These are phyloP conservation scores for Trichomonascaceae sp. DNA, from an alignment of 1,139 yeast genomes.

Conservation along the genomic window DNA sequence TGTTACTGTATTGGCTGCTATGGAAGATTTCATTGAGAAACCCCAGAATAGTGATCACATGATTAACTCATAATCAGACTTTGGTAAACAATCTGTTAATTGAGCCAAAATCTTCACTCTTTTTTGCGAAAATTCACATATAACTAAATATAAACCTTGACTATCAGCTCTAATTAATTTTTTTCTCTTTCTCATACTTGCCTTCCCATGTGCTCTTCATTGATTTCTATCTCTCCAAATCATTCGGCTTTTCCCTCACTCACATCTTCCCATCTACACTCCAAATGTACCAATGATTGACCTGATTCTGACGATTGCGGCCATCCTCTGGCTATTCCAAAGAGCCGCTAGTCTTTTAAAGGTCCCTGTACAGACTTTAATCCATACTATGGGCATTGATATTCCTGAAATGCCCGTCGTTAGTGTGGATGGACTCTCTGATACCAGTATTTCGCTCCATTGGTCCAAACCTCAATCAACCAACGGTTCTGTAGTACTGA, in stretches of 20 bases:
- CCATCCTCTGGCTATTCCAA: slow-evolving; percentile 47
- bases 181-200: too few species aligned
- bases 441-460: slow-evolving; percentile 45
- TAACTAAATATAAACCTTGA: too few species aligned
- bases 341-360: slow-evolving; percentile 39
- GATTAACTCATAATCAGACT: background rate
- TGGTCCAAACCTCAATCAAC: slow-evolving; percentile 44
- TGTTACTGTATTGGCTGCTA: background rate
- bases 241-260: background rate
- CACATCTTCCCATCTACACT: background rate
- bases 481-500: slow-evolving; percentile 28
- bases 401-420: slow-evolving; percentile 54
- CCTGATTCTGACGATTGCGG: slow-evolving; percentile 25
- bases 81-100: too few species aligned
- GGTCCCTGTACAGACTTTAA: slow-evolving; percentile 46
- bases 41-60: background rate
- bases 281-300: slow-evolving; percentile 5
- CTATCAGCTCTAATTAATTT: too few species aligned
- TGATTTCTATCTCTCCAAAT: background rate
- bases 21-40: background rate
- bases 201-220: background rate
- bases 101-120: too few species aligned
- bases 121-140: too few species aligned
- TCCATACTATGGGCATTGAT: slow-evolving; percentile 45
- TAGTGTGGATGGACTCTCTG: slow-evolving; percentile 50